These are phyloP conservation scores for Ziziphus jujuba DNA, from an alignment of 306 rosid genomes.

Conservation along the genomic window DNA sequence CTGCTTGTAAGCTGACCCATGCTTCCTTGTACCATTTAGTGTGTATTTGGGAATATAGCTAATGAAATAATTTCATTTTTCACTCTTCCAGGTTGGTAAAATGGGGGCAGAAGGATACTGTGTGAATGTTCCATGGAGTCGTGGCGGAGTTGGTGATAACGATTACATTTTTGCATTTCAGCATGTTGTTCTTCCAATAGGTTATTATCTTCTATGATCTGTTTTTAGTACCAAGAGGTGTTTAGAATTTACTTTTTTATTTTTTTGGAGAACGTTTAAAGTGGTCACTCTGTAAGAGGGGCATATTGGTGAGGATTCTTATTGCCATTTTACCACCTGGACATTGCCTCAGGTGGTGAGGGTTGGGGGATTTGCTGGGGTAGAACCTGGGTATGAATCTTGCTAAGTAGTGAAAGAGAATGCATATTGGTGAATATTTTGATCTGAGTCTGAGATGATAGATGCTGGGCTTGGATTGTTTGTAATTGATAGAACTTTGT, in stretches of 20 bases:
- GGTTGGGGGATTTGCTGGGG: neutral
- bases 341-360: neutral
- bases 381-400: neutral
- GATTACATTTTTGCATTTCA: constrained; percentile 90
- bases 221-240: neutral
- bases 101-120: constrained; percentile 97
- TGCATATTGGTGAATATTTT: neutral
- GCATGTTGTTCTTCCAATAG: constrained; percentile 90
- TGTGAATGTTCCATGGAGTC: constrained; percentile 95
- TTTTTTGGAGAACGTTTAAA: neutral
- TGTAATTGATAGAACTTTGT: too few species aligned
- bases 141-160: constrained; percentile 87
- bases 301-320: neutral
- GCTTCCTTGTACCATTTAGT: constrained; percentile 7
- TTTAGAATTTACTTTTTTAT: neutral
- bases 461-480: neutral
- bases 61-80: constrained; percentile 24
- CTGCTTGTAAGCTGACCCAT: neutral
- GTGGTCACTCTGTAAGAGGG: too few species aligned
- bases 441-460: neutral
- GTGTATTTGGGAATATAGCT: constrained; percentile 20
- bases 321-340: neutral
- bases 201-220: constrained; percentile 39
- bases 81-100: constrained; percentile 69
- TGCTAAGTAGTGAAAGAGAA: neutral